phyloP scores from a whole-genome alignment of 2,329 filamentous ascomycete species.

The Pseudocercospora eumusae region DNA sequence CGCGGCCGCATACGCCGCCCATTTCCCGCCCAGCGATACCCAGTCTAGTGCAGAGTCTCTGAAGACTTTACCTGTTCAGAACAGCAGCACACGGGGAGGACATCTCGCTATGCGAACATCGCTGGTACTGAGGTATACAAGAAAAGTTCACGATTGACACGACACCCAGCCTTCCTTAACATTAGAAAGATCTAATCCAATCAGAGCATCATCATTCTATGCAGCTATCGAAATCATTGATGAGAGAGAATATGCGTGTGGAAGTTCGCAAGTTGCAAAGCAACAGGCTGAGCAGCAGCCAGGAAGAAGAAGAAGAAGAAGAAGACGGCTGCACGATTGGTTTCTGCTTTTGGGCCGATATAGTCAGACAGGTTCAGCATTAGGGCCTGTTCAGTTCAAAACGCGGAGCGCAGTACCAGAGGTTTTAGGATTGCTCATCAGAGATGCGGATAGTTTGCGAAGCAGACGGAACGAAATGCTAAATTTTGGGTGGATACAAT shows the following conservation, averaged over 20 bases:
- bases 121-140: background rate
- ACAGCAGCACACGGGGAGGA: background rate
- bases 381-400: too few relatives aligned
- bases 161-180: background rate
- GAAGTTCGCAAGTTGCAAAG: background rate
- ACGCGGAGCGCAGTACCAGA: too few relatives aligned
- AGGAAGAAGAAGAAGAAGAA: background rate
- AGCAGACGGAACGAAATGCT: too few relatives aligned
- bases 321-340: background rate
- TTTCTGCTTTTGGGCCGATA: background rate
- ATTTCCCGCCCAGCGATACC: conserved; percentile 2
- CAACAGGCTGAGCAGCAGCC: background rate
- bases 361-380: background rate
- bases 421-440: too few relatives aligned
- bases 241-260: background rate
- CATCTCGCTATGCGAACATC: background rate
- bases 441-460: too few relatives aligned
- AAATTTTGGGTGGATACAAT: too few relatives aligned
- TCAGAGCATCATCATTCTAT: background rate
- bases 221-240: background rate
- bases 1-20: conserved; percentile 4
- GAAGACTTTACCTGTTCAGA: conserved; percentile 3
- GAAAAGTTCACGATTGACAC: background rate
- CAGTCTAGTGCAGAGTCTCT: background rate
- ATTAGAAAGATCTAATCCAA: background rate